Evolutionary conservation across 129 eudicot species (phyloP).

Genomic region (Flaveria brownii): DNA sequence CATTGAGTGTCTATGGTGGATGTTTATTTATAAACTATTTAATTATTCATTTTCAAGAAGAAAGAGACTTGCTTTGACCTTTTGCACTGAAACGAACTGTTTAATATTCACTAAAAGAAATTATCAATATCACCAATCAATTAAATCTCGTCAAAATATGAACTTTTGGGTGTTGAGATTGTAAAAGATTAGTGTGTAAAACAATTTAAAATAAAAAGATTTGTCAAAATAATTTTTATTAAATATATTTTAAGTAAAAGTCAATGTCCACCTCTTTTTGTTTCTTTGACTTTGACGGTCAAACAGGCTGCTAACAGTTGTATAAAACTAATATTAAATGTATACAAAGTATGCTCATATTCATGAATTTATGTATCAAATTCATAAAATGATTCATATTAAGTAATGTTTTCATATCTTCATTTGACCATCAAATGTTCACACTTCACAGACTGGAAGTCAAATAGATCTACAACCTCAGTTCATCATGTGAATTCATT

Average conservation of each 20-base stretch:
- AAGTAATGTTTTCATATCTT: neutral
- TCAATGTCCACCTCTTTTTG: neutral
- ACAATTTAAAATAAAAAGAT: neutral
- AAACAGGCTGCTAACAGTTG: constrained; percentile 11
- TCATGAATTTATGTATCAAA: neutral
- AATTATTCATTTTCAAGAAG: constrained; percentile 2
- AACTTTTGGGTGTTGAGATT: neutral
- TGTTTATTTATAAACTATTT: too few relatives aligned
- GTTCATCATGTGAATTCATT: constrained; percentile 13
- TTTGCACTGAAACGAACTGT: neutral
- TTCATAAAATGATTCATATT: neutral
- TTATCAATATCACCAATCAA: neutral
- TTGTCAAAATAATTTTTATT: neutral
- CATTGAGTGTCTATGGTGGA: neutral
- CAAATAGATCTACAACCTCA: constrained; percentile 21
- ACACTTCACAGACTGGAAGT: neutral
- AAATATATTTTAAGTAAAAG: neutral
- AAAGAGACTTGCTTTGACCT: constrained; percentile 5
- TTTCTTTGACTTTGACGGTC: constrained; percentile 7
- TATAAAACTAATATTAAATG: neutral
- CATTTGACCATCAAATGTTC: neutral
- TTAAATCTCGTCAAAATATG: neutral
- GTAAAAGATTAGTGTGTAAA: neutral
- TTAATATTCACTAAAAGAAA: neutral
- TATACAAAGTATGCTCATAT: neutral